Percentiles rank a stretch among this genome's conserved stretches.
These are phyloP conservation scores for Lonicera japonica DNA, from an alignment of 129 eudicot genomes.

Conservation along the genomic window DNA sequence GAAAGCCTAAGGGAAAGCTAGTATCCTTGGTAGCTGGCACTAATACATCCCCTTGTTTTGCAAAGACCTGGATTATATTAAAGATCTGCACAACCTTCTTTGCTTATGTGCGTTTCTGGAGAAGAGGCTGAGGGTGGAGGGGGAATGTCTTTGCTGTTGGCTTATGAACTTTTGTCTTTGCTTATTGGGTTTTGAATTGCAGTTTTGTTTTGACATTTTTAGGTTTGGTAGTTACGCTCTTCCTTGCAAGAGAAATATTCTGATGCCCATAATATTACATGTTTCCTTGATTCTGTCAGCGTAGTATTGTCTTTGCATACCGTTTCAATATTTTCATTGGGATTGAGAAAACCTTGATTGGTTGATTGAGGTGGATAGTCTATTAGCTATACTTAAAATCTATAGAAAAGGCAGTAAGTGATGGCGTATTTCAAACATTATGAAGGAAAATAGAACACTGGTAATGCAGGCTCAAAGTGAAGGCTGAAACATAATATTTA, in stretches of 20 bases:
- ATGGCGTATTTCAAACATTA: no score
- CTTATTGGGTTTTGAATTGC: not conserved
- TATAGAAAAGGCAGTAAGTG: not conserved
- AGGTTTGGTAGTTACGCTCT: not conserved
- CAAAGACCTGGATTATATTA: no score
- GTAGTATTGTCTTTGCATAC: not conserved
- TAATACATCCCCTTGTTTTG: not conserved
- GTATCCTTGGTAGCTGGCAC: not conserved
- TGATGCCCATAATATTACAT: no score
- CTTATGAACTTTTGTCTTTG: not conserved
- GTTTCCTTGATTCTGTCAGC: not conserved
- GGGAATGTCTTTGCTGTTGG: not conserved
- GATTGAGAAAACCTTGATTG: not conserved
- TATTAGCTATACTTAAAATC: not conserved
- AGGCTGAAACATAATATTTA: no score
- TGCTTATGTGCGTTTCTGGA: not conserved
- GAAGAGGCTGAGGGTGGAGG: no score
- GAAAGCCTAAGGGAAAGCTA: not conserved
- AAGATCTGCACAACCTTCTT: no score
- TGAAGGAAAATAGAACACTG: no score
- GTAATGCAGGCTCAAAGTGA: no score
- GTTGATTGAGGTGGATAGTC: not conserved
- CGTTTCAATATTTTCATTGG: not conserved
- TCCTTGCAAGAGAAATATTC: no score
- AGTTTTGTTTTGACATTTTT: not conserved